These are phyloP conservation scores for Chrysochromulina tobinii DNA, from an alignment of 78 protist genomes.

Conservation along the genomic window DNA sequence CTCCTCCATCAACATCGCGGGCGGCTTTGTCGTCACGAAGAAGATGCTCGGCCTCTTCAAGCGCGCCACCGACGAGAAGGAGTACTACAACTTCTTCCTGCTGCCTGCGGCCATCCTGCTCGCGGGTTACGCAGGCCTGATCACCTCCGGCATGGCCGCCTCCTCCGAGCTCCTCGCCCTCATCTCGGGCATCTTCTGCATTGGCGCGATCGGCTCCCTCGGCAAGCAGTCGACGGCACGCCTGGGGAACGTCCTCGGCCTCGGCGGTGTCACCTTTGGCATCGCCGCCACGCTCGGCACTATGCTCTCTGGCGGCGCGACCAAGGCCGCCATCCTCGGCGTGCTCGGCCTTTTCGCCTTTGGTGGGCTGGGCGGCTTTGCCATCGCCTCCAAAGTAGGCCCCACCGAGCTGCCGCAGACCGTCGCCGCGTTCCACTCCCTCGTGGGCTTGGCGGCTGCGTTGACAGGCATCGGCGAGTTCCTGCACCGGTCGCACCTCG, in stretches of 20 bases:
- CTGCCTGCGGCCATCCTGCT: slow-evolving; percentile 39
- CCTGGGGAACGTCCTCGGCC: slow-evolving; percentile 32
- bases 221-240: slow-evolving; percentile 35
- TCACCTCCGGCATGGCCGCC: background rate
- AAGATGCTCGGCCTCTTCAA: slow-evolving; percentile 95
- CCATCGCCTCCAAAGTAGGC: slow-evolving; percentile 6
- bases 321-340: background rate
- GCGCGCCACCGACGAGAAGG: slow-evolving; percentile 13
- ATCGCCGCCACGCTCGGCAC: slow-evolving; percentile 23
- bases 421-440: slow-evolving; percentile 59
- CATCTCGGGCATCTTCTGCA: slow-evolving; percentile 33
- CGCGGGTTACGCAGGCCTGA: background rate
- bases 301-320: background rate
- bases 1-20: slow-evolving; percentile 90
- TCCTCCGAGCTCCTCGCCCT: background rate
- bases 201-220: slow-evolving; percentile 24
- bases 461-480: slow-evolving; percentile 38
- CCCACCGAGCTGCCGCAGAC: slow-evolving; percentile 19
- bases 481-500: background rate
- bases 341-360: slow-evolving; percentile 16
- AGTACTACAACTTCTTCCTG: slow-evolving; percentile 35
- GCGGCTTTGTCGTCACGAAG: slow-evolving; percentile 94
- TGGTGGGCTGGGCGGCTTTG: background rate
- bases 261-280: slow-evolving; percentile 39
- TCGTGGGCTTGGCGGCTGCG: slow-evolving; percentile 75